Evolutionary conservation across 2,329 filamentous ascomycete genomes (phyloP).

Genomic region (Penicillium sp.): DNA sequence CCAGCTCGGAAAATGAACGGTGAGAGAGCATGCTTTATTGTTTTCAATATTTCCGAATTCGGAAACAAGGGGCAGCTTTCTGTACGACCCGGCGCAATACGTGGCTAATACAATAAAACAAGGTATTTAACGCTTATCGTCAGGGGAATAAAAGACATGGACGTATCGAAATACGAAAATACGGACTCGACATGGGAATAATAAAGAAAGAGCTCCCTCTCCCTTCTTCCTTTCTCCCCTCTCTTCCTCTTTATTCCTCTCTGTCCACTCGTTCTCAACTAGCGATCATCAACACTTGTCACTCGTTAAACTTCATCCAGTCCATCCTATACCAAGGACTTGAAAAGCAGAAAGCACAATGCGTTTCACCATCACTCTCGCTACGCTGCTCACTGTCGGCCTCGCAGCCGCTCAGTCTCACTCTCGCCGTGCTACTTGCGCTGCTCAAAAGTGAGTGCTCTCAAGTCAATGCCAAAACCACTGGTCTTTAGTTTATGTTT

Average conservation of each 20-base stretch:
- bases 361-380: conserved; percentile 14
- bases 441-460: conserved; percentile 18
- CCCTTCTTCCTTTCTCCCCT: background rate
- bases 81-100: background rate
- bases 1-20: background rate
- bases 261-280: background rate
- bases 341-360: conserved; percentile 10
- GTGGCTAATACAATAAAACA: background rate
- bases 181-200: background rate
- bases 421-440: conserved; percentile 12
- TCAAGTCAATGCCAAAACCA: background rate
- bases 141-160: background rate
- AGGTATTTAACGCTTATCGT: background rate
- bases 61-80: conserved; percentile 10
- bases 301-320: background rate
- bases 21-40: background rate
- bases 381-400: conserved; percentile 15
- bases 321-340: background rate
- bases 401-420: conserved; percentile 14
- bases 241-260: background rate
- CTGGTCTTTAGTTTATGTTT: background rate
- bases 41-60: conserved; percentile 7
- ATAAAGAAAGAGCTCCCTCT: background rate
- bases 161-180: conserved; percentile 8
- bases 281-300: background rate